Conservation (phyloP, 108 stramenopile species). For the Phaeodactylum tricornutum region DNA sequence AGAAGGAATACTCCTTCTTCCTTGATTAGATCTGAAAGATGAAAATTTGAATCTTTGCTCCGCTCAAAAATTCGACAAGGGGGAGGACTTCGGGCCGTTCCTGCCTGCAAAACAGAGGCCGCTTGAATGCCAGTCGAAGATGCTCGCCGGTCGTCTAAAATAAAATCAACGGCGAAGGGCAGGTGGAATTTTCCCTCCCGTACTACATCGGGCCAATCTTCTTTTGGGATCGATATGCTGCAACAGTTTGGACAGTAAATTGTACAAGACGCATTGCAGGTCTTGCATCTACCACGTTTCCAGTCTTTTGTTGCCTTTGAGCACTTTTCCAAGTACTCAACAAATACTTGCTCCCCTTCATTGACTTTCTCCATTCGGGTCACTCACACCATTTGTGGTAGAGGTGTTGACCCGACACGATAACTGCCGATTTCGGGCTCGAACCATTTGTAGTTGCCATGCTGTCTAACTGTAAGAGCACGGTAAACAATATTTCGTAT, state of each 20-base stretch:
- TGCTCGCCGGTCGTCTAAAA: conserved; percentile 54
- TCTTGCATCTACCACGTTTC: background rate
- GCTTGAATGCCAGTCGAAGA: conserved; percentile 56
- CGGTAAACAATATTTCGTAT: no score
- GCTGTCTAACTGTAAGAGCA: no score
- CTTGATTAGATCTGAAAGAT: background rate
- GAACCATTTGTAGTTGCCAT: no score
- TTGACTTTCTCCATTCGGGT: no score
- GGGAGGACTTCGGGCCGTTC: no score
- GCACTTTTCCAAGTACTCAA: background rate
- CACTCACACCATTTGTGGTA: no score
- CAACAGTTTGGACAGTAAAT: conserved; percentile 67
- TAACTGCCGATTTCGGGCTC: no score
- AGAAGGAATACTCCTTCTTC: conserved; percentile 31
- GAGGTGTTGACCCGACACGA: no score
- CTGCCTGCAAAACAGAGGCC: conserved; percentile 17
- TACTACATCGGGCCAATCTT: conserved; percentile 29
- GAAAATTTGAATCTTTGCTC: background rate
- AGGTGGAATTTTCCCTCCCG: conserved; percentile 22
- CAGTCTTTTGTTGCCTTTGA: background rate
- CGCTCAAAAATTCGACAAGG: background rate
- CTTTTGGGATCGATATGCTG: conserved; percentile 35
- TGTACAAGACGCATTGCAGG: conserved; percentile 44
- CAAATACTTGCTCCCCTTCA: background rate
- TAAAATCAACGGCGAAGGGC: conserved; percentile 50